Base-by-base conservation (phyloP, 176 grass and related monocot genomes). In the Eragrostis curvula region DNA sequence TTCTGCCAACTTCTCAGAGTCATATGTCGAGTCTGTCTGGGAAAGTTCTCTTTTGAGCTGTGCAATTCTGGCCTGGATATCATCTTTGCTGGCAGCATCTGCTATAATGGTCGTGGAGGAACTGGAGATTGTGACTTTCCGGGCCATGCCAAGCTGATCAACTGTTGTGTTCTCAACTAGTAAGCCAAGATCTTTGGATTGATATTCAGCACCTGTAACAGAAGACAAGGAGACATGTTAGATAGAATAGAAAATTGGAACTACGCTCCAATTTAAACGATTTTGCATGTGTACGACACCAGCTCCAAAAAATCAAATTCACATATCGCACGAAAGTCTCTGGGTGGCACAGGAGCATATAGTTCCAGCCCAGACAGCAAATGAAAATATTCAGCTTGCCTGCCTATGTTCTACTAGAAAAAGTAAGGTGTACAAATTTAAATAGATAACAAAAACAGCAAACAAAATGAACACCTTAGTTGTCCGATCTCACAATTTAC, bases 1-100 rank as follows among this genome's bases (percentile, higher is more conserved):
- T 81, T 97, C 95, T n/a, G 92, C 87, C 68, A 97, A 67, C 84
- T 97, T 97, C 85, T 97, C 87, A 14, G 95, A 88, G 47, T 97
- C 95, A 17, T 97, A 94, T 1, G 88, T 75, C 0, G 95, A 97
- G 36, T 97, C 95, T 6, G 95, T 97, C 63, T 97, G 89, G 58
- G 87, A 80, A 73, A 97, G 92, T 78, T 97, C 95, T 51, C 91
- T 97, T 72, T 94, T 94, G 27, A 97, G 77, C 77, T 94, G 95
- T 16, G 88, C 87, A 82, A 92, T 89, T 92, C 92, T 91, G 7
- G 80, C 88, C 90, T 94, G 90, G 71, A 97, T 97, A 53, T 94
- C 95, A 80, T 97, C 92, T 74, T 97, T 97, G 64, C 81, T 78
- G 13, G 88, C 95, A 66, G 81, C 88, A 83, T 97, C 92, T 29